Percentiles rank a stretch among this genome's conserved stretches.
These are phyloP conservation scores for Solanum hybrid DNA, from an alignment of 305 asterid genomes.

Conservation along the genomic window DNA sequence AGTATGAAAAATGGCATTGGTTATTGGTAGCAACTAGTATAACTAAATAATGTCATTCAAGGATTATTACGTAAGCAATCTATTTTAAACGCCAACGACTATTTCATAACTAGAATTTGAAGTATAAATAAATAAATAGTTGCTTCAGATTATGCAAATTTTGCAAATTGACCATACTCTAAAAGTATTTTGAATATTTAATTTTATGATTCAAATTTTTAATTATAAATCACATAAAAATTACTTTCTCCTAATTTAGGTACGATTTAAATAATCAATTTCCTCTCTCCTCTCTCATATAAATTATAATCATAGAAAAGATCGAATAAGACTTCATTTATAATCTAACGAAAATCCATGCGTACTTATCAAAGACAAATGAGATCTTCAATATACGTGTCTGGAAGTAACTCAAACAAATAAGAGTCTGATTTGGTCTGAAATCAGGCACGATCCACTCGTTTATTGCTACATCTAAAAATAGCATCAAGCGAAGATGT, in stretches of 20 bases:
- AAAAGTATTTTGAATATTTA: neutral
- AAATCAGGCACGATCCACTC: neutral
- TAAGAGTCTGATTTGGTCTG: neutral
- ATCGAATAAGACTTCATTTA: neutral
- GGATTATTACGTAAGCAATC: neutral
- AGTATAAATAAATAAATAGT: too few relatives aligned
- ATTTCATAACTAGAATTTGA: neutral
- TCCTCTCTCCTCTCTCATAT: neutral
- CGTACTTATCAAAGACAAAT: neutral
- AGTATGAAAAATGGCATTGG: neutral
- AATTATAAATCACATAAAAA: neutral
- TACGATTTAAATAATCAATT: neutral
- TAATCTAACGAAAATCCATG: neutral
- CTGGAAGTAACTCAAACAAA: accelerated
- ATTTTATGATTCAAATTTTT: too few relatives aligned
- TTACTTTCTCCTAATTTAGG: neutral
- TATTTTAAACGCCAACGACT: too few relatives aligned
- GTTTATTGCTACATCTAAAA: neutral
- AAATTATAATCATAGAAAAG: neutral
- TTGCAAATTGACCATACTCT: neutral
- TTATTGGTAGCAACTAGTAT: neutral
- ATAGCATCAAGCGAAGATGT: neutral
- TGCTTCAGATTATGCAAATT: neutral
- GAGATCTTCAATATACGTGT: neutral
- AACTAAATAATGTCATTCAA: neutral